phyloP scores from a whole-genome alignment of 352 stramenopile genomes.

The Phytopythium litorale region DNA sequence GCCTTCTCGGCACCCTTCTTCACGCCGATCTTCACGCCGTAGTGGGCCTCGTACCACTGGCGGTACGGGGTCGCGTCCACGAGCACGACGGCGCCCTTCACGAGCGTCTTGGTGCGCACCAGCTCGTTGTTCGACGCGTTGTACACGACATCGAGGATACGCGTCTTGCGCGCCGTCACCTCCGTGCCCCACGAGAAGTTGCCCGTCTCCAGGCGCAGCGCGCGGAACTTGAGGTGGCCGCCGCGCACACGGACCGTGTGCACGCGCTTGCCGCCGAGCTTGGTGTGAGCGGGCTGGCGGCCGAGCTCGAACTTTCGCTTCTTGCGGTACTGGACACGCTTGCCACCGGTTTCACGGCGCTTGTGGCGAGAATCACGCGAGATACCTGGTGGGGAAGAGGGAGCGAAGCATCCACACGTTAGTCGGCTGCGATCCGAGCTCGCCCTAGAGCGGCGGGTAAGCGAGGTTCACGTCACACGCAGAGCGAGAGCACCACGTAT shows the following conservation, averaged over 20 bases:
- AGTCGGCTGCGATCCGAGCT: slow-evolving; percentile 12
- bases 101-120: slow-evolving; percentile 99
- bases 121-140: slow-evolving; percentile 99
- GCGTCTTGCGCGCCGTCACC: slow-evolving; percentile 97
- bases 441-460: too few relatives aligned
- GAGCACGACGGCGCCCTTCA: slow-evolving; percentile 98
- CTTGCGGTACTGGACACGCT: slow-evolving; percentile 97
- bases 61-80: slow-evolving; percentile 99
- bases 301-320: slow-evolving; percentile 99
- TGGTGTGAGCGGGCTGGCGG: slow-evolving; percentile 97
- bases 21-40: slow-evolving; percentile 91
- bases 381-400: slow-evolving; percentile 92
- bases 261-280: slow-evolving; percentile 97
- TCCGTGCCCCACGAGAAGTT: slow-evolving; percentile 99
- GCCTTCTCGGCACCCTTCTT: slow-evolving; percentile 86
- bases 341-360: slow-evolving; percentile 98
- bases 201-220: slow-evolving; percentile 96
- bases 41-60: slow-evolving; percentile 99
- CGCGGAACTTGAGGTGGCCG: slow-evolving; percentile 99
- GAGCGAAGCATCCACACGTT: slow-evolving; percentile 7
- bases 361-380: slow-evolving; percentile 99
- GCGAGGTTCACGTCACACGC: not conserved
- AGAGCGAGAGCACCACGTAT: slow-evolving; percentile 34
- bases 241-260: slow-evolving; percentile 94
- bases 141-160: slow-evolving; percentile 99